These are phyloP conservation scores for Marasmius sp. DNA, from an alignment of 1,284 basidiomycete genomes.

Conservation along the genomic window DNA sequence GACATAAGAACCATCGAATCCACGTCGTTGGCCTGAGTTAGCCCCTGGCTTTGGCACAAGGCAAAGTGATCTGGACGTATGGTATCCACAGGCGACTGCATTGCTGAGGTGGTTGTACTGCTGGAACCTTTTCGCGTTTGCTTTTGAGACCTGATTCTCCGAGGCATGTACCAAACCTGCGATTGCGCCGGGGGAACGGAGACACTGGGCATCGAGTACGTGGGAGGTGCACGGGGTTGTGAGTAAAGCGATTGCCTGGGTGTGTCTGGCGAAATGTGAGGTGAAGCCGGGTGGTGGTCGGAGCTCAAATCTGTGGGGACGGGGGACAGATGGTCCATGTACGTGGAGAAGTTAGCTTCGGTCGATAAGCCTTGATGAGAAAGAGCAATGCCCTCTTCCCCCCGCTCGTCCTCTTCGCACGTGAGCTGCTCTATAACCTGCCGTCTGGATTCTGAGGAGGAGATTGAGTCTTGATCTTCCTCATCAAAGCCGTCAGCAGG, in stretches of 20 bases:
- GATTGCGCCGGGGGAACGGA: background rate
- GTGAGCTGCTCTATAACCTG: slow-evolving; percentile 34
- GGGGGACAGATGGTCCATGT: too few species aligned
- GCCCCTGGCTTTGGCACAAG: slow-evolving; percentile 45
- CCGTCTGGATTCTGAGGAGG: slow-evolving; percentile 21
- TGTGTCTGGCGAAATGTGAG: too few species aligned
- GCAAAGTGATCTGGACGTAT: slow-evolving; percentile 25
- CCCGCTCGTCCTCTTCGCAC: slow-evolving; percentile 15
- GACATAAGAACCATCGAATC: background rate
- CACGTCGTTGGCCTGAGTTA: background rate
- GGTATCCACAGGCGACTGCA: slow-evolving; percentile 44
- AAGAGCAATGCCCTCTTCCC: background rate
- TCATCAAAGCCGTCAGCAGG: background rate
- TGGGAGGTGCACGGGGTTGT: background rate
- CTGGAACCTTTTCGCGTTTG: slow-evolving; percentile 3
- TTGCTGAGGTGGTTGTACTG: slow-evolving; percentile 26
- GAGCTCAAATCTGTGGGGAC: too few species aligned
- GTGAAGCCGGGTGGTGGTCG: too few species aligned
- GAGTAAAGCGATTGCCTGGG: too few species aligned
- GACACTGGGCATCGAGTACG: background rate
- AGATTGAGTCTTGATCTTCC: slow-evolving; percentile 11
- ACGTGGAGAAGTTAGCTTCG: too few species aligned
- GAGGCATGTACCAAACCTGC: background rate
- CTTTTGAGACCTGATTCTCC: background rate
- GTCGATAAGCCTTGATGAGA: too few species aligned